Conservation (phyloP, 495 filamentous ascomycete genomes). For the Penicillium maclennaniae region DNA sequence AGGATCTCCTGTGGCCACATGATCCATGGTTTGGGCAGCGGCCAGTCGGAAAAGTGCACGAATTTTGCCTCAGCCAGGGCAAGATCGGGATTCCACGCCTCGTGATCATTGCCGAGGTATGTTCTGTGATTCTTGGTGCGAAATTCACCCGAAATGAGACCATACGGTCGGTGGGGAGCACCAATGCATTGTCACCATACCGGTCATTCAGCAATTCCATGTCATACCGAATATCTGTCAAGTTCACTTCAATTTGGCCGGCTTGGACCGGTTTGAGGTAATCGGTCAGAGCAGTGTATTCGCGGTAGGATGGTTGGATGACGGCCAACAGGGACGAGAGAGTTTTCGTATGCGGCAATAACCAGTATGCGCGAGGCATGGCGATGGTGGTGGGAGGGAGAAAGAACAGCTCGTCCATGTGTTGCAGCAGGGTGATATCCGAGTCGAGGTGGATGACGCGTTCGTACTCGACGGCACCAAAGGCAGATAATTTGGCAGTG, state of each 20-base stretch:
- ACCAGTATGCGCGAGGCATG: conserved; percentile 72
- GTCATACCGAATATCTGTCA: conserved; percentile 50
- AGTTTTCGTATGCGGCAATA: conserved; percentile 46
- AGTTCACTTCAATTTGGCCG: conserved; percentile 33
- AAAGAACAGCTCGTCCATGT: conserved; percentile 72
- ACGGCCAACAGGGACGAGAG: conserved; percentile 64
- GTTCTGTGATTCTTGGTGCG: conserved; percentile 53
- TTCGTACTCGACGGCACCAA: conserved; percentile 63
- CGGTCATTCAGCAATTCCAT: conserved; percentile 73
- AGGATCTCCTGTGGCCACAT: conserved; percentile 54
- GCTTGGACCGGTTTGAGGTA: conserved; percentile 22
- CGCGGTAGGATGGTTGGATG: conserved; percentile 54
- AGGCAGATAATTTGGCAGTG: conserved; percentile 67
- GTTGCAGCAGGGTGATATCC: conserved; percentile 58
- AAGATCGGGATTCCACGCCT: conserved; percentile 64
- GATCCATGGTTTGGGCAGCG: conserved; percentile 76
- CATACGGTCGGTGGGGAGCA: conserved; percentile 76
- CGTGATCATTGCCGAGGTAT: conserved; percentile 60
- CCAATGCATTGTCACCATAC: conserved; percentile 62
- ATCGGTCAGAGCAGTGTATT: conserved; percentile 52
- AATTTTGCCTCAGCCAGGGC: conserved; percentile 65
- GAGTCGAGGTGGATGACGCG: conserved; percentile 69
- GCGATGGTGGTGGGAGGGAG: conserved; percentile 57
- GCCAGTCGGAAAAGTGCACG: conserved; percentile 80
- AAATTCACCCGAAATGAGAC: conserved; percentile 69